Conservation (phyloP, 2,329 filamentous ascomycete species). For the Colletotrichum viniferum region DNA sequence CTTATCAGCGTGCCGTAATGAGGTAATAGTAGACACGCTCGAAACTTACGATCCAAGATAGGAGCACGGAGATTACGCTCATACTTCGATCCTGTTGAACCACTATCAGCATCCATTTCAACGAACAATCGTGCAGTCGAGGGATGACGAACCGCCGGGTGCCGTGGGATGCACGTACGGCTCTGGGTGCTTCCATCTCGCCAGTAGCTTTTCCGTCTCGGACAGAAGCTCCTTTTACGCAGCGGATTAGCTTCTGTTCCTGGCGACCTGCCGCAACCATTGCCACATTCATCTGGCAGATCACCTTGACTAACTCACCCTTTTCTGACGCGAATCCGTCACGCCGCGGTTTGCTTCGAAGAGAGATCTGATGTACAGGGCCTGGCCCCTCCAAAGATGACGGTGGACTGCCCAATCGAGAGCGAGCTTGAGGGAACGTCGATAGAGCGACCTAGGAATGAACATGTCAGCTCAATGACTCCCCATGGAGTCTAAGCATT, state of each 20-base stretch:
- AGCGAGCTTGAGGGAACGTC: conserved; percentile 88
- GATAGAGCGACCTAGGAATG: conserved; percentile 76
- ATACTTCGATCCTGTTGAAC: conserved; percentile 81
- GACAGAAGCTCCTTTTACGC: conserved; percentile 73
- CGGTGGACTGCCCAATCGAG: conserved; percentile 96
- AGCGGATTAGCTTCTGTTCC: conserved; percentile 14
- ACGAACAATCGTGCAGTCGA: neutral
- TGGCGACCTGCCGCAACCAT: neutral
- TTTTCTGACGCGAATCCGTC: conserved; percentile 82
- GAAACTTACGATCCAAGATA: conserved; percentile 78
- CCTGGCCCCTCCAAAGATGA: conserved; percentile 93
- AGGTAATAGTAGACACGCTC: neutral
- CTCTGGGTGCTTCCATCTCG: conserved; percentile 98
- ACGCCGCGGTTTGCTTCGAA: conserved; percentile 94
- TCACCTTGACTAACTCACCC: conserved; percentile 56
- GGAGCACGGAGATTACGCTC: conserved; percentile 89
- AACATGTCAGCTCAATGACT: neutral
- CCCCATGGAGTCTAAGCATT: neutral
- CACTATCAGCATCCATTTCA: neutral
- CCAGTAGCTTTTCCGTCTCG: conserved; percentile 86
- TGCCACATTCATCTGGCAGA: neutral
- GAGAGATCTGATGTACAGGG: conserved; percentile 90
- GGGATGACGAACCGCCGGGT: conserved; percentile 75
- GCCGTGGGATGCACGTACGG: conserved; percentile 89
- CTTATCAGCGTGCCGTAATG: conserved; percentile 7